Percentiles rank a stretch among this genome's conserved stretches.
Evolutionary conservation across 1,139 yeast species (phyloP).

Genomic region (Saccharomycopsis crataegensis): DNA sequence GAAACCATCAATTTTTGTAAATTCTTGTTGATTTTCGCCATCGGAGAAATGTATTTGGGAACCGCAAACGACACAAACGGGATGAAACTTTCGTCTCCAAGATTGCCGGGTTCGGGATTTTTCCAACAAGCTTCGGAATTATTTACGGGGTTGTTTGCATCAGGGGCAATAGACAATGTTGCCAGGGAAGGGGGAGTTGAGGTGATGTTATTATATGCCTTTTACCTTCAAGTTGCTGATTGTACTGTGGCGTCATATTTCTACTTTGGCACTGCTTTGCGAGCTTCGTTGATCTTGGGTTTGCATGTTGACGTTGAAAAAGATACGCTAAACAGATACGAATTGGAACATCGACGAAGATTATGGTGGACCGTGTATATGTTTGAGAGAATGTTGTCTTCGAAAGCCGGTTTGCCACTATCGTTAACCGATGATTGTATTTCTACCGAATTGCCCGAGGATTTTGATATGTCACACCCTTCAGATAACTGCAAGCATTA

Average conservation of each 20-base stretch:
- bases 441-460: slow-evolving; percentile 68
- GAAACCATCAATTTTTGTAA: slow-evolving; percentile 82
- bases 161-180: slow-evolving; percentile 71
- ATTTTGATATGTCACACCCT: slow-evolving; percentile 54
- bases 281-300: slow-evolving; percentile 69
- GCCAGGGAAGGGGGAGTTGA: slow-evolving; percentile 82
- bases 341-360: slow-evolving; percentile 72
- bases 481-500: slow-evolving; percentile 54
- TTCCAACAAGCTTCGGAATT: slow-evolving; percentile 70
- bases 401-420: slow-evolving; percentile 78
- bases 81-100: slow-evolving; percentile 29
- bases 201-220: slow-evolving; percentile 67
- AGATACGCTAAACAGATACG: slow-evolving; percentile 53
- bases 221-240: slow-evolving; percentile 78
- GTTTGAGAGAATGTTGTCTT: slow-evolving; percentile 79
- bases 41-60: slow-evolving; percentile 81
- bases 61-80: slow-evolving; percentile 48
- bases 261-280: slow-evolving; percentile 69
- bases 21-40: slow-evolving; percentile 64
- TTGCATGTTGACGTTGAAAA: slow-evolving; percentile 80
- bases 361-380: slow-evolving; percentile 91
- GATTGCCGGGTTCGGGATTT: slow-evolving; percentile 69
- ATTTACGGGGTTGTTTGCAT: slow-evolving; percentile 67
- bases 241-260: slow-evolving; percentile 78
- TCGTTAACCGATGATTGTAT: slow-evolving; percentile 75